Percentiles rank a stretch among this genome's conserved stretches.
Evolutionary conservation across 176 grass and related monocot species (phyloP).

Genomic region (Eragrostis curvula): DNA sequence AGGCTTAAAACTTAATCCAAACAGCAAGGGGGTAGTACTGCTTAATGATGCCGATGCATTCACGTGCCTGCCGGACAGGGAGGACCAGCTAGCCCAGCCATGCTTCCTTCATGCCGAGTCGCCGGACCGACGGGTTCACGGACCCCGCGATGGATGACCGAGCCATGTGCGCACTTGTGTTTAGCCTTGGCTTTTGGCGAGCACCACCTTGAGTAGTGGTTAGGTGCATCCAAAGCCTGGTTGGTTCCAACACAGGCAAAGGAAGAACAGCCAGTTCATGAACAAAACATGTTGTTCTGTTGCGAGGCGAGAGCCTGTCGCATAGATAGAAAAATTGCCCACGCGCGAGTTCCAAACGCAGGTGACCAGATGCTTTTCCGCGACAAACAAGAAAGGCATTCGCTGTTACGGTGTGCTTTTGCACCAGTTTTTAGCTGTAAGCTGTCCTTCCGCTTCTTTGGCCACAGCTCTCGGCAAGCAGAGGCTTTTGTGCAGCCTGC

Average conservation of each 20-base stretch:
- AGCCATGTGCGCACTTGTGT: conserved; percentile 3
- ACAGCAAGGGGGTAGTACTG: too few species aligned
- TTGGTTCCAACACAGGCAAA: not conserved
- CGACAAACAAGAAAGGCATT: not conserved
- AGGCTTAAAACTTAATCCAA: not conserved
- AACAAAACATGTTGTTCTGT: not conserved
- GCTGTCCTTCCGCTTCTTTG: not conserved
- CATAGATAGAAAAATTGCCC: not conserved
- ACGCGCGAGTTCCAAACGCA: not conserved
- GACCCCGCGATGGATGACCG: not conserved
- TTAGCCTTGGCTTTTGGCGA: conserved; percentile 1
- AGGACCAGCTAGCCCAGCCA: too few species aligned
- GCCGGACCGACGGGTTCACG: not conserved
- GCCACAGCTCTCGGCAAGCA: not conserved
- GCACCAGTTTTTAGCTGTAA: not conserved
- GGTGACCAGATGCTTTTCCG: conserved; percentile 13
- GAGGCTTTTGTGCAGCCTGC: not conserved
- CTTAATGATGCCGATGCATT: not conserved
- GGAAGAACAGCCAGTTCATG: not conserved
- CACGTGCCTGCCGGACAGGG: not conserved
- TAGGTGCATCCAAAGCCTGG: conserved; percentile 16
- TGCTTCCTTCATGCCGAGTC: not conserved
- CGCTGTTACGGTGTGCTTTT: conserved; percentile 10
- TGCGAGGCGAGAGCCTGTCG: not conserved
- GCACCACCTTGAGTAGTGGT: not conserved